A percentile compares a stretch with the other conserved stretches of the same genome.
Evolutionary conservation across 495 filamentous ascomycete genomes (phyloP).

Genomic region (Talaromyces adpressus): DNA sequence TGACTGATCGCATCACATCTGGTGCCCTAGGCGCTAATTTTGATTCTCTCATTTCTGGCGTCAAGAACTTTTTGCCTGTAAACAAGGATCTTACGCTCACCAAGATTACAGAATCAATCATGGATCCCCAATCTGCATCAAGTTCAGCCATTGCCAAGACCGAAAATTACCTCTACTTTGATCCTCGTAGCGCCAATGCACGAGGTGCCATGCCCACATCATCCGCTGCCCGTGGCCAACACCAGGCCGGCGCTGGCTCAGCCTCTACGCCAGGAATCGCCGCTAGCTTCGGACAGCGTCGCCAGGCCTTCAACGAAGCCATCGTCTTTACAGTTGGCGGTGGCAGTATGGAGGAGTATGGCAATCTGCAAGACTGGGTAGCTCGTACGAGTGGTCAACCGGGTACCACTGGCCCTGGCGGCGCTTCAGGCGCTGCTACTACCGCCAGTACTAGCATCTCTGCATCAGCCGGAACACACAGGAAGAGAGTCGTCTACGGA

Average conservation of each 20-base stretch:
- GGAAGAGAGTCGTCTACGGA: constrained; percentile 85
- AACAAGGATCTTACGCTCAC: constrained; percentile 95
- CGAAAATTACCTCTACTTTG: constrained; percentile 97
- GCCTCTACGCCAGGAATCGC: constrained; percentile 50
- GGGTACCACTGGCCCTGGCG: constrained; percentile 37
- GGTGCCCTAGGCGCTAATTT: constrained; percentile 85
- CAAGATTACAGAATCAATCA: constrained; percentile 96
- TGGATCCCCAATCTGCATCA: constrained; percentile 88
- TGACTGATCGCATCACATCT: constrained; percentile 91
- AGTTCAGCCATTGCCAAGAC: constrained; percentile 93
- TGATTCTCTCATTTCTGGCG: constrained; percentile 91
- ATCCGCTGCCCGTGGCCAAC: constrained; percentile 48
- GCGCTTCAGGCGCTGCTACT: constrained; percentile 26
- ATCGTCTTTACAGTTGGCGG: constrained; percentile 96
- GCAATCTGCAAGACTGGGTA: constrained; percentile 96
- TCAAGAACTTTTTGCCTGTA: constrained; percentile 95
- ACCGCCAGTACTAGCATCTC: constrained; percentile 2
- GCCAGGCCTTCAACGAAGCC: constrained; percentile 91
- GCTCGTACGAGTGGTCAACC: constrained; percentile 56
- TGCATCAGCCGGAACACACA: constrained; percentile 26
- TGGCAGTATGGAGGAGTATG: constrained; percentile 98
- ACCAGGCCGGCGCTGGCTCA: constrained; percentile 36
- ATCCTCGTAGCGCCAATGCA: constrained; percentile 87
- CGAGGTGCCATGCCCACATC: constrained; percentile 82
- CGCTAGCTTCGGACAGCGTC: constrained; percentile 86